These are phyloP conservation scores for Fomes fomentarius DNA, from an alignment of 1,284 basidiomycete genomes.

Conservation along the genomic window DNA sequence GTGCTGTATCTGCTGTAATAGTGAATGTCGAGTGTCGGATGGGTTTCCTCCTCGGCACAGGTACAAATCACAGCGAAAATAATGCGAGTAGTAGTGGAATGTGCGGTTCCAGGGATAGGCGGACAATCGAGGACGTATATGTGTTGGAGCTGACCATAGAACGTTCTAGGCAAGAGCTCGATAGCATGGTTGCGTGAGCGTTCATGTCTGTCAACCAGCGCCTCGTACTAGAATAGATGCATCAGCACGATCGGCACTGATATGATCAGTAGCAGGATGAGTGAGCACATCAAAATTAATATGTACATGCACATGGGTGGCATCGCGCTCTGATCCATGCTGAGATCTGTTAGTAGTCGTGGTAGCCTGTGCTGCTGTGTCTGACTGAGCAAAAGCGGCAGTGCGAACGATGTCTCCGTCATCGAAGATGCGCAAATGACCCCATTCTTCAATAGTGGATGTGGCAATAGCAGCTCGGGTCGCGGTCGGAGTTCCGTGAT, in stretches of 20 bases:
- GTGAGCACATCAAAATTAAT: too few species aligned
- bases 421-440: too few species aligned
- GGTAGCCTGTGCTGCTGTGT: too few species aligned
- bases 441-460: too few species aligned
- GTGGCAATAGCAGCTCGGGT: too few species aligned
- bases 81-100: neutral
- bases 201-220: neutral
- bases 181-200: slow-evolving; percentile 5
- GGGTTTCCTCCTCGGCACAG: neutral
- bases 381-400: too few species aligned
- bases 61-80: slow-evolving; percentile 2
- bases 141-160: slow-evolving; percentile 13
- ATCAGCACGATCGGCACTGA: too few species aligned
- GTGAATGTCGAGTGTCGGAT: slow-evolving; percentile 12
- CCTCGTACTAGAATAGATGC: slow-evolving; percentile 6
- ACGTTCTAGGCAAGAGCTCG: neutral
- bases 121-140: neutral
- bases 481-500: too few species aligned
- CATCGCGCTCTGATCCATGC: neutral
- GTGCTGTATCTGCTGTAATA: slow-evolving; percentile 6
- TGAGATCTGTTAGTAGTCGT: too few species aligned
- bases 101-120: neutral
- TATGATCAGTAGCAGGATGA: too few species aligned
- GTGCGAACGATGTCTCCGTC: too few species aligned
- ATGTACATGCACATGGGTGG: slow-evolving; percentile 6